These are phyloP conservation scores for Pichia sp. DNA, from an alignment of 1,139 yeast species.

Conservation along the genomic window DNA sequence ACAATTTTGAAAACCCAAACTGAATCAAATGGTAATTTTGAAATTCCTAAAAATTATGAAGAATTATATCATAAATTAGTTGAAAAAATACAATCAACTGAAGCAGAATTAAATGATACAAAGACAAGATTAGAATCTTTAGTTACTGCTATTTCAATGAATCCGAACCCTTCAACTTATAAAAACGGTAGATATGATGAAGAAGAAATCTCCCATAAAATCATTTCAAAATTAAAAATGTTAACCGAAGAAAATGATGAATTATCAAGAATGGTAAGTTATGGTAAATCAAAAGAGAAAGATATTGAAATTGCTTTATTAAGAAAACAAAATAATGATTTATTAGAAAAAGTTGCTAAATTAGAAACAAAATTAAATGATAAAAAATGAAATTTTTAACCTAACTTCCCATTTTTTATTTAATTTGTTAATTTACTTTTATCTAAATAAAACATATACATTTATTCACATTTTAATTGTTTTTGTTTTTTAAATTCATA, in stretches of 20 bases:
- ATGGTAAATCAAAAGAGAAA: constrained; percentile 65
- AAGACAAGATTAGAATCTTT: constrained; percentile 58
- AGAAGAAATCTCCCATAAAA: constrained; percentile 71
- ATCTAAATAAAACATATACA: not conserved
- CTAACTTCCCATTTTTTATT: not conserved
- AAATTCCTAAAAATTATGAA: constrained; percentile 41
- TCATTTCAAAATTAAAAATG: constrained; percentile 55
- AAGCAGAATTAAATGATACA: constrained; percentile 52
- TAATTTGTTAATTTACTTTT: not conserved
- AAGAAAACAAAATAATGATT: constrained; percentile 44
- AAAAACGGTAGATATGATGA: constrained; percentile 59
- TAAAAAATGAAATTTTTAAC: constrained; percentile 7
- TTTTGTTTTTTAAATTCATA: not conserved
- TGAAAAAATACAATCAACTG: constrained; percentile 44
- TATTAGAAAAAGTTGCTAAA: constrained; percentile 31
- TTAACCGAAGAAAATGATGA: constrained; percentile 67
- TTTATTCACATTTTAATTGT: not conserved
- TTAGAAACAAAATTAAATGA: constrained; percentile 26
- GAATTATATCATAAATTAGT: constrained; percentile 47
- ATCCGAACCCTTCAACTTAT: constrained; percentile 39
- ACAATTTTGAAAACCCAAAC: constrained; percentile 14
- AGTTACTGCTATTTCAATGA: constrained; percentile 46
- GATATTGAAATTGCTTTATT: constrained; percentile 63
- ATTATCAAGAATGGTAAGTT: constrained; percentile 63
- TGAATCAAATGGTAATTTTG: constrained; percentile 20